phyloP scores from a whole-genome alignment of 345 rosid species.

The Ceriops tagal region DNA sequence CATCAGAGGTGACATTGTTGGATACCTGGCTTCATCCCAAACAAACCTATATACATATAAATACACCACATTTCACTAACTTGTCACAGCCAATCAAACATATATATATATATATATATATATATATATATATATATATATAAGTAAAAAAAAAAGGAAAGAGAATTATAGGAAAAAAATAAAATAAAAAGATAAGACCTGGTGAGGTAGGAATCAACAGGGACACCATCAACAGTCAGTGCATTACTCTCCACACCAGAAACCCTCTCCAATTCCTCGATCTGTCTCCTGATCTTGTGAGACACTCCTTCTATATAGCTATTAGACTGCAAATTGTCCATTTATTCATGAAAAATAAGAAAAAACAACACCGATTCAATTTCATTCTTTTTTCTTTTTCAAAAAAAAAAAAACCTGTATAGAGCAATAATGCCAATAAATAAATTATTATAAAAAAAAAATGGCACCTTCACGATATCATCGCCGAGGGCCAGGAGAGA shows the following conservation, averaged over 20 bases:
- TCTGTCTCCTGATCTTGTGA: constrained; percentile 96
- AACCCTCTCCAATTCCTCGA: constrained; percentile 90
- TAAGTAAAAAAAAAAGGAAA: neutral
- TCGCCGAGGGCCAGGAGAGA: constrained; percentile 93
- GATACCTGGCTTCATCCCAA: constrained; percentile 98
- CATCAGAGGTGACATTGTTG: constrained; percentile 86
- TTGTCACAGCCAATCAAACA: neutral
- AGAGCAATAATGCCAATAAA: neutral
- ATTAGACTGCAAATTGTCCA: constrained; percentile 58
- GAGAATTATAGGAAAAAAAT: neutral
- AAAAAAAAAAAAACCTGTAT: neutral
- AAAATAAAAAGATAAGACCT: constrained; percentile 40
- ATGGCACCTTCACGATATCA: constrained; percentile 80
- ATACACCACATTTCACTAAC: neutral
- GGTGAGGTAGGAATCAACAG: constrained; percentile 96
- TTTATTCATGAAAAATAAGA: neutral
- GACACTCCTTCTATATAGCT: constrained; percentile 87
- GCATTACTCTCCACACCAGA: constrained; percentile 81
- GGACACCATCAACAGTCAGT: constrained; percentile 89
- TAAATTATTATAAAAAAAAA: neutral
- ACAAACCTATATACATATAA: constrained; percentile 59
- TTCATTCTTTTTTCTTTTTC: neutral
- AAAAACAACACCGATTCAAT: neutral
- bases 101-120: neutral
- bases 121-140: neutral